Base-by-base conservation (phyloP, 768 basidiomycete species). In the Suillus spraguei region DNA sequence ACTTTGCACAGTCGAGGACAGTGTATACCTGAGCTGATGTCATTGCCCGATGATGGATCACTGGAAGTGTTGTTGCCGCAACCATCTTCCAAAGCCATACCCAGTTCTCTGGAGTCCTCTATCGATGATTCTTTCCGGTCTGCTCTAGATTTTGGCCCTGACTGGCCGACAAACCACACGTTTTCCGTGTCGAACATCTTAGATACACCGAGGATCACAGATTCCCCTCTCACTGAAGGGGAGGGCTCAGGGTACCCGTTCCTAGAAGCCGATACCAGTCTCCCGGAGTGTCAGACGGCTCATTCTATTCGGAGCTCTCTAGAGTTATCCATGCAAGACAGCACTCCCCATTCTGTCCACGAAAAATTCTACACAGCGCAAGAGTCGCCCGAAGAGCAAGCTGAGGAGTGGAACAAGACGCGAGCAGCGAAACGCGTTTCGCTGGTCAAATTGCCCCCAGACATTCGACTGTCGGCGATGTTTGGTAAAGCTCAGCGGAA, bases 371-470 rank as follows among this genome's bases (percentile, higher is more conserved):
- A 77, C 66, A 80, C 79, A 28, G 79, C 78, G 36, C 74, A 73
- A 20, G 86, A 88, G 69, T 77, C 71, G 24, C 72, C 73, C 33
- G 82, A 83, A 52, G 91, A 94, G 72, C 82, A 89, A 74, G 92
- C 94, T n/a, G 93, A 94, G 72, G 89, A 90, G 59, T 95, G 94
- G 94, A 81, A 92, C 75, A 87, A 87, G 73, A 95, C 94, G 2
- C 87, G 89, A 55, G 90, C 88, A 41, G 92, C 91, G 16, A 90
- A 92, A 68, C 88, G 93, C 10, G 94, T 95, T 10, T 95, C 92
- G 11, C 79, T 95, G 49, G 90, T 94, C 50, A 83, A 84, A 63
- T 74, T 94, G 32, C 92, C 92, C 28, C 85, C 90, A 11, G 78
- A 81, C 60, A 71, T 84, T 63, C 74, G 76, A 59, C 67, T 76